A percentile compares a stretch with the other conserved stretches of the same genome.
These are phyloP conservation scores for Russula sp. DNA, from an alignment of 768 basidiomycete genomes.

Conservation along the genomic window DNA sequence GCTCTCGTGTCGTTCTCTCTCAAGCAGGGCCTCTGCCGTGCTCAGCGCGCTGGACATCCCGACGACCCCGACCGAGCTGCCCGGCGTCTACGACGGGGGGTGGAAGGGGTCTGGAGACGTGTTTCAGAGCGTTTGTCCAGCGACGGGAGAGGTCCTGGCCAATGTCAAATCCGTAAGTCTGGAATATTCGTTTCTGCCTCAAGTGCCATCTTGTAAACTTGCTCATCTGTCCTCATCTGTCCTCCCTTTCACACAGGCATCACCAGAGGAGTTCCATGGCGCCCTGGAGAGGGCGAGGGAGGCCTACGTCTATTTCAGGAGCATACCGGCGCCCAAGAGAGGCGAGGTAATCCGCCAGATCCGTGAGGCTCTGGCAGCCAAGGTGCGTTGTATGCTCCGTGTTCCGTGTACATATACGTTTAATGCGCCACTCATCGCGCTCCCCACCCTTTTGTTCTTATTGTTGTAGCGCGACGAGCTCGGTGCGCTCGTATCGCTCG, in stretches of 20 bases:
- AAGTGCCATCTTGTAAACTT: neutral
- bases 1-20: constrained; percentile 39
- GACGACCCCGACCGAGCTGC: constrained; percentile 43
- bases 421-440: neutral
- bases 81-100: constrained; percentile 75
- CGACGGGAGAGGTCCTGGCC: constrained; percentile 81
- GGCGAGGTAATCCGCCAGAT: constrained; percentile 89
- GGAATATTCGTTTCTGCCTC: neutral
- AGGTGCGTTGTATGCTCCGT: constrained; percentile 33
- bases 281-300: constrained; percentile 64
- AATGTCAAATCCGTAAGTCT: constrained; percentile 57
- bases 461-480: constrained; percentile 57
- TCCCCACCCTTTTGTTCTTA: neutral
- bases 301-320: constrained; percentile 64
- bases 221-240: too few species aligned
- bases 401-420: neutral
- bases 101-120: constrained; percentile 76
- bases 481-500: constrained; percentile 76
- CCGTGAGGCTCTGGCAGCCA: constrained; percentile 67
- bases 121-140: constrained; percentile 67
- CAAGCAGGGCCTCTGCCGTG: constrained; percentile 61
- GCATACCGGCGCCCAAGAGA: constrained; percentile 76
- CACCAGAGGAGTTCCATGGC: constrained; percentile 62
- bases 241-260: constrained; percentile 37
- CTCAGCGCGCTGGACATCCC: constrained; percentile 59